A percentile compares a stretch with the other conserved stretches of the same genome.
Evolutionary conservation across 805 yeast genomes (phyloP).

Genomic region (Candida xiaguanensis): DNA sequence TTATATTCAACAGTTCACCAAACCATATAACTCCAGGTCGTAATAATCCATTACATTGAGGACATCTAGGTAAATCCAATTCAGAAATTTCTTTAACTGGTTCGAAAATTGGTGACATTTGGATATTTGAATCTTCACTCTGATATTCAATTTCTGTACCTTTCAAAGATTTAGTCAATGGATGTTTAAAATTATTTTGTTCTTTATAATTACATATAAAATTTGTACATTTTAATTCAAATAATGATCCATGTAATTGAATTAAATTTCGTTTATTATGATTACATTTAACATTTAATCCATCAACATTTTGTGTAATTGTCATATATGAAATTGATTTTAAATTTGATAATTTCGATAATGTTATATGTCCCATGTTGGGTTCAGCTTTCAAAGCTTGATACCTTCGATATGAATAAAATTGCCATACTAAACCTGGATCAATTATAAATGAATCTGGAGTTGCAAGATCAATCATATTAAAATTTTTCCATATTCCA

Average conservation of each 20-base stretch:
- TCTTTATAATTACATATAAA: constrained; percentile 67
- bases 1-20: constrained; percentile 80
- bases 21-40: constrained; percentile 95
- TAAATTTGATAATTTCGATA: constrained; percentile 56
- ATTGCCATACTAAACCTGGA: constrained; percentile 90
- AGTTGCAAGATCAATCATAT: constrained; percentile 81
- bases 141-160: constrained; percentile 37
- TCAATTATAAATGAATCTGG: constrained; percentile 85
- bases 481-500: constrained; percentile 75
- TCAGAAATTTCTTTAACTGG: constrained; percentile 49
- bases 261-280: constrained; percentile 62
- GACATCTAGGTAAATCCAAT: constrained; percentile 69
- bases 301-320: constrained; percentile 83
- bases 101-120: constrained; percentile 39
- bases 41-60: constrained; percentile 63
- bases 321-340: constrained; percentile 46
- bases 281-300: no score
- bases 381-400: constrained; percentile 67
- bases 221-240: constrained; percentile 69
- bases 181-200: constrained; percentile 49
- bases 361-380: constrained; percentile 67
- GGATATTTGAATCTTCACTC: no score
- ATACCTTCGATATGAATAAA: constrained; percentile 66
- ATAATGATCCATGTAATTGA: constrained; percentile 75
- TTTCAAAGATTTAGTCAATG: constrained; percentile 53